Evolutionary conservation across 2,329 filamentous ascomycete genomes (phyloP).

Genomic region (Cladobotryum protrusum): DNA sequence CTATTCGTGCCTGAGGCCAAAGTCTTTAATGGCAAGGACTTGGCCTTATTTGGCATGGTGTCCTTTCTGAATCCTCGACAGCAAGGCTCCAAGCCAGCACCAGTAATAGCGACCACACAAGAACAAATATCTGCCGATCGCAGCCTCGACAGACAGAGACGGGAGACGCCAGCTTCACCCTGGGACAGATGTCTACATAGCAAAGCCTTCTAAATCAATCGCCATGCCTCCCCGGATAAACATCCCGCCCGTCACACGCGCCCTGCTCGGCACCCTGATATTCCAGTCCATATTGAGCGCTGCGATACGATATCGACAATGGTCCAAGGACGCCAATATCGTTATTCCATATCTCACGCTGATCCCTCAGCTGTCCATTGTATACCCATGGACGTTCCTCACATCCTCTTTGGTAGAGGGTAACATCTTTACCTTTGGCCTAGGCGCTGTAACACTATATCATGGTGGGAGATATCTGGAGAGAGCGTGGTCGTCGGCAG

Average conservation of each 20-base stretch:
- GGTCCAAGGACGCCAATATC: conserved; percentile 55
- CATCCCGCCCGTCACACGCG: conserved; percentile 84
- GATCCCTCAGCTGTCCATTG: conserved; percentile 73
- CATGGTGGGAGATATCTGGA: conserved; percentile 94
- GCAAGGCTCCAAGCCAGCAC: not conserved
- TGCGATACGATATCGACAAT: conserved; percentile 66
- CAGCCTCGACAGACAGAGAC: not conserved
- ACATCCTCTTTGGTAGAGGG: conserved; percentile 85
- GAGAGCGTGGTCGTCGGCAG: conserved; percentile 86
- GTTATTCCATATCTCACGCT: conserved; percentile 83
- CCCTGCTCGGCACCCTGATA: conserved; percentile 67
- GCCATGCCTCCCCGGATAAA: conserved; percentile 79
- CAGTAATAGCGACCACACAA: not conserved
- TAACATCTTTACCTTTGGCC: conserved; percentile 78
- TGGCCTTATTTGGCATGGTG: not conserved
- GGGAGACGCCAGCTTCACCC: not conserved
- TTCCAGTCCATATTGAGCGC: conserved; percentile 78
- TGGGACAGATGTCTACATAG: no score
- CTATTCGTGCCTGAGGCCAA: not conserved
- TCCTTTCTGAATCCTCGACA: not conserved
- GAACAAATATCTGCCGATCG: conserved; percentile 6
- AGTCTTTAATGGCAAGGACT: not conserved
- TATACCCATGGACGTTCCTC: conserved; percentile 90
- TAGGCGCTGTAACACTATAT: conserved; percentile 74
- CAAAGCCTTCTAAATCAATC: conserved; percentile 15